phyloP scores from a whole-genome alignment of 148 eudicot species.

The Vaccinium corymbosum region DNA sequence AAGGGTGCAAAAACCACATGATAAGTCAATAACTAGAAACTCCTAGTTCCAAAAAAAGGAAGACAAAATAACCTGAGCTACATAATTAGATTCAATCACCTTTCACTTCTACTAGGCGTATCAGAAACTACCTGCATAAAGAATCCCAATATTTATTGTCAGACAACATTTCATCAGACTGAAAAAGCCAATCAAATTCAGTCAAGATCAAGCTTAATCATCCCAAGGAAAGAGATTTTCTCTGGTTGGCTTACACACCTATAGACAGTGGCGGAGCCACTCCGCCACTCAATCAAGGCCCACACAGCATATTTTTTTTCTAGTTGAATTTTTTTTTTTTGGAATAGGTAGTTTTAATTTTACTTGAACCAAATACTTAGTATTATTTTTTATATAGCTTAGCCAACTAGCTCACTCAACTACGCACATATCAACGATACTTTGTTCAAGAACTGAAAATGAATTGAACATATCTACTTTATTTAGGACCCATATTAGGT shows the following conservation, averaged over 20 bases:
- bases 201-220: background rate
- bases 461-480: too few species aligned
- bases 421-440: too few species aligned
- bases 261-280: too few species aligned
- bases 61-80: background rate
- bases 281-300: too few species aligned
- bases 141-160: background rate
- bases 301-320: too few species aligned
- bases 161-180: background rate
- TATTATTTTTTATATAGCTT: too few species aligned
- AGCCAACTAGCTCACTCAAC: too few species aligned
- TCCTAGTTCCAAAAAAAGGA: background rate
- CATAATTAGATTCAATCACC: slow-evolving; percentile 7
- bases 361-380: too few species aligned
- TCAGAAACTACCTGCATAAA: slow-evolving; percentile 8
- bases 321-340: too few species aligned
- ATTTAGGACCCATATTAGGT: too few species aligned
- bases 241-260: background rate
- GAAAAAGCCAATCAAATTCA: background rate
- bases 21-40: background rate
- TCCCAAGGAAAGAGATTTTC: background rate
- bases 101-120: background rate
- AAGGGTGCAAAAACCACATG: background rate
- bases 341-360: too few species aligned
- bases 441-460: too few species aligned